phyloP scores from a whole-genome alignment of 371 early-diverging fungal genomes.

The Mucor indicus region DNA sequence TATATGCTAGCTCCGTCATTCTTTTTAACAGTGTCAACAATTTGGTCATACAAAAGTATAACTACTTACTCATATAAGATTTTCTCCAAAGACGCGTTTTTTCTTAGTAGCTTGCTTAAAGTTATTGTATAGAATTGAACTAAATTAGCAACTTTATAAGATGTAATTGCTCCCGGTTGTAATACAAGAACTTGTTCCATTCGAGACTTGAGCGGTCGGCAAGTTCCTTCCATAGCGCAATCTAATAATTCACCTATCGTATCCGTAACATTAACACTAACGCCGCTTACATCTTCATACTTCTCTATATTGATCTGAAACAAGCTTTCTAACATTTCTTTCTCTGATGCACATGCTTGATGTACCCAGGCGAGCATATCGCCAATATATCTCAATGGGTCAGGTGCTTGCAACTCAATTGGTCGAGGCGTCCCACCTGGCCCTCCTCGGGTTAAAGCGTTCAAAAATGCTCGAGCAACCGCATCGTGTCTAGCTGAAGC shows the following conservation, averaged over 20 bases:
- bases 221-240: constrained; percentile 72
- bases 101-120: constrained; percentile 59
- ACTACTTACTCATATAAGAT: constrained; percentile 57
- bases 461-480: constrained; percentile 70
- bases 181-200: constrained; percentile 77
- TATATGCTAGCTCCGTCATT: constrained; percentile 63
- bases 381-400: constrained; percentile 86
- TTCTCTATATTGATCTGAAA: constrained; percentile 33
- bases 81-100: constrained; percentile 51
- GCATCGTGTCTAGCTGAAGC: constrained; percentile 69
- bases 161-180: constrained; percentile 65
- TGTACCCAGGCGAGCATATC: constrained; percentile 97
- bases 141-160: constrained; percentile 70
- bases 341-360: constrained; percentile 85
- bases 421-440: constrained; percentile 84
- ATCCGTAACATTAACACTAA: constrained; percentile 17
- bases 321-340: constrained; percentile 82
- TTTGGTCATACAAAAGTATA: neutral
- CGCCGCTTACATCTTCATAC: constrained; percentile 9
- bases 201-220: constrained; percentile 74
- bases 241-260: constrained; percentile 56
- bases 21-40: constrained; percentile 22
- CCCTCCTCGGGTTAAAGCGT: constrained; percentile 84
- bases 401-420: constrained; percentile 89
- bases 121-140: constrained; percentile 78